Evolutionary conservation across 352 stramenopile species (phyloP).

Genomic region (Blastocystis hominis): DNA sequence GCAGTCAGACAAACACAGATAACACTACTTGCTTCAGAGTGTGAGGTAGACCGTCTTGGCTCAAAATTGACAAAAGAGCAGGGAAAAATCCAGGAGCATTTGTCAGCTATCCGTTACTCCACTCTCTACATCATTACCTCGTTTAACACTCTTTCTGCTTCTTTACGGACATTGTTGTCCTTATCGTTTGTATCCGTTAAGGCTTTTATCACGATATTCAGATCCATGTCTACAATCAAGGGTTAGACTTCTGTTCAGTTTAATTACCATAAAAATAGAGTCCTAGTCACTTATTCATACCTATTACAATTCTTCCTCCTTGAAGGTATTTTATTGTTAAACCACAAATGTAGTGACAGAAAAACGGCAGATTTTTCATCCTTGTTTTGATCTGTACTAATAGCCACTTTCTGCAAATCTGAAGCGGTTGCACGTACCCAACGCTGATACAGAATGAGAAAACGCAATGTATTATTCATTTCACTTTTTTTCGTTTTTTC

Average conservation of each 20-base stretch:
- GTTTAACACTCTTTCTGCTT: conserved; percentile 8
- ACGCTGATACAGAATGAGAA: no score
- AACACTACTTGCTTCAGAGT: neutral
- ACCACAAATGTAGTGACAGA: neutral
- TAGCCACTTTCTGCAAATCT: no score
- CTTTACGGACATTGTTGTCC: neutral
- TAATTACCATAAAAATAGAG: no score
- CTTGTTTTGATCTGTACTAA: no score
- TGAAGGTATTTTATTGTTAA: neutral
- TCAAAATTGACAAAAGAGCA: conserved; percentile 19
- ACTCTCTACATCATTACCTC: neutral
- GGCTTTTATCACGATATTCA: conserved; percentile 19
- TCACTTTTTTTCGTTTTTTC: no score
- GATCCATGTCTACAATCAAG: conserved; percentile 24
- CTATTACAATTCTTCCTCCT: no score
- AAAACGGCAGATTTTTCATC: neutral
- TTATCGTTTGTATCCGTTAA: conserved; percentile 35
- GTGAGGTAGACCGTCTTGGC: neutral
- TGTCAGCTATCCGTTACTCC: neutral
- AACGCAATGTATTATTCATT: no score
- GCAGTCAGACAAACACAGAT: neutral
- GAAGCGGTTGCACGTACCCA: no score
- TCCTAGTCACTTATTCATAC: no score
- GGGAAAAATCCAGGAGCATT: conserved; percentile 28
- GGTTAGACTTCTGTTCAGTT: neutral